Percentiles rank a stretch among this genome's conserved stretches.
These are phyloP conservation scores for Volvox carteri DNA, from an alignment of 163 green algal genomes.

Conservation along the genomic window DNA sequence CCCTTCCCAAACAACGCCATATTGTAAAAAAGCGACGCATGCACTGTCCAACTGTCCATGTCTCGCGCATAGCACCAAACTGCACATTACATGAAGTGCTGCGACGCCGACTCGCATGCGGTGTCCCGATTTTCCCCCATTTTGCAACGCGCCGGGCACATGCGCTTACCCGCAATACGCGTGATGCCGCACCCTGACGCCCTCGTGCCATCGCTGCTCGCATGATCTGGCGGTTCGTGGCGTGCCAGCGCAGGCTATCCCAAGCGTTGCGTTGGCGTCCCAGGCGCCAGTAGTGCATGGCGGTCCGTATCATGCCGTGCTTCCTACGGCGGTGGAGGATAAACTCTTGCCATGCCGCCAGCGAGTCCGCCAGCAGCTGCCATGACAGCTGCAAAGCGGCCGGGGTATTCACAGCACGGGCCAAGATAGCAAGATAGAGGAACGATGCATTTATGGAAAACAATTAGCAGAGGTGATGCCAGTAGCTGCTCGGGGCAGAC, in stretches of 20 bases:
- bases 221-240: constrained; percentile 6
- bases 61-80: too few species aligned
- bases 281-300: constrained; percentile 49
- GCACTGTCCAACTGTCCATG: too few species aligned
- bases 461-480: too few species aligned
- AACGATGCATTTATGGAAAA: too few species aligned
- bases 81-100: too few species aligned
- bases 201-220: constrained; percentile 29
- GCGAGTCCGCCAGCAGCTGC: background rate
- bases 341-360: constrained; percentile 16
- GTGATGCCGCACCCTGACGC: background rate
- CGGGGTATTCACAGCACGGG: background rate
- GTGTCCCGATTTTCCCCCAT: too few species aligned
- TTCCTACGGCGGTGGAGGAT: background rate
- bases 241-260: constrained; percentile 41
- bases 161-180: constrained; percentile 38
- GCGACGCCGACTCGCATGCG: too few species aligned
- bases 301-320: constrained; percentile 11
- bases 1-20: too few species aligned
- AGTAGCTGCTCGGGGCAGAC: too few species aligned
- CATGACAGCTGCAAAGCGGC: background rate
- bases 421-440: too few species aligned
- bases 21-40: too few species aligned
- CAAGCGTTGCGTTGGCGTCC: constrained; percentile 10
- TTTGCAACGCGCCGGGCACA: too few species aligned